Evolutionary conservation across 495 filamentous ascomycete genomes (phyloP), one percentile per base, ranked within the genome.

Genomic region (Thermochaetoides thermophila): DNA sequence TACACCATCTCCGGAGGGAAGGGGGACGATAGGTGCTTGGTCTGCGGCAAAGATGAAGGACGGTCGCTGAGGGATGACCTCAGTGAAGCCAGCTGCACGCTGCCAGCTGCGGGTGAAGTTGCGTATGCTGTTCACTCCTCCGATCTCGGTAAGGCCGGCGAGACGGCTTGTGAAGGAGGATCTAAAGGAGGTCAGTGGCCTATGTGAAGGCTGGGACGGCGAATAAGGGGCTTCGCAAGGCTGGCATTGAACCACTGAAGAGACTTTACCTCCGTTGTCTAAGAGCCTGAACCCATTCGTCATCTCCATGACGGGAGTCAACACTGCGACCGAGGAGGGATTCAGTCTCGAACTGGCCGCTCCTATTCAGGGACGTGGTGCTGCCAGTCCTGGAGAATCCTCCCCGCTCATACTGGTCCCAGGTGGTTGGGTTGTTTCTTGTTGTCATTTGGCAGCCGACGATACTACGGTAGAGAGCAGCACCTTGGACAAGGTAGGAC

Each of bases 101-200:
- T 84, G 83, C 84, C 87, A 96, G 43, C 82, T 91, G 28, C 82
- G 73, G 29, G 89, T 81, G 52, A 97, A 97, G 46, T 86, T 94
- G 43, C 91, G 76, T 44, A 96, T 76, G 49, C 81, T 89, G 53
- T 97, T 97, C 31, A 83, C 78, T 18, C 89, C 89, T 25, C 89
- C 89, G 9, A 76, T 81, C 32, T 91, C 75, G 39, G 79, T 66
- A 16, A 95, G 41, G 27, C 68, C 61, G 27, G 69, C 58, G 22
- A 86, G 54, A 22, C 78, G 73, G 48, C 80, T 63, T 26, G 82
- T 81, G 44, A 89, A 64, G 12, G 86, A 92, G 3, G 80, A 80
- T 46, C 72, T 74, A 40, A 12, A 15, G 19, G 17, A 23, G 25
- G 3, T n/a, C n/a, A n/a, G n/a, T n/a, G n/a, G n/a, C n/a, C n/a